Evolutionary conservation across 768 basidiomycete species (phyloP), one percentile per base, ranked within the genome.

Genomic region (Boletus insuetus): DNA sequence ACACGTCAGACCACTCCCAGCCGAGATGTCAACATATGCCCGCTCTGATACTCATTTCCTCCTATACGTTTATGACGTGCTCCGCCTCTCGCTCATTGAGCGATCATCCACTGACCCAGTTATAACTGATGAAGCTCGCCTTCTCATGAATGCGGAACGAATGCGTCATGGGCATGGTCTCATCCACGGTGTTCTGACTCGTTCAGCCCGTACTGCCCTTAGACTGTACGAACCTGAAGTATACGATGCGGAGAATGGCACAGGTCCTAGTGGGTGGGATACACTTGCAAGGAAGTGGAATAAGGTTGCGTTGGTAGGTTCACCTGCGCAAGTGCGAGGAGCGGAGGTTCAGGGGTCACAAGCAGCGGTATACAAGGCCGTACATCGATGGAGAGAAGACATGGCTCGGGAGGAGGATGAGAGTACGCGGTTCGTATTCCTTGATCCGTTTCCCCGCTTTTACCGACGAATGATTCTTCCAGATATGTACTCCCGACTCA

Each of bases 11-110:
- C 96, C 96, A 0, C 74, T 98, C 4, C 88, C 94, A 0, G 71
- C 82, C 48, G 94, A 92, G 61, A 97, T 99, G 94, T 73, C 93
- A 19, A 75, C 81, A 50, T 99, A 98, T 67, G 97, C 97, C 2
- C 87, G 94, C 29, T 91, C 93, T 2, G 97, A 99, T 70, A 99
- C 96, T 0, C 97, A 98, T 70, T 98, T 89, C 74, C 81, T 99
- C 3, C 77, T 99, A 29, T 92, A 83, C 73, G 86, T 98, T 64
- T 98, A 94, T 70, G 94, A 98, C 73, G 83, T 86, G 61, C 82
- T 98, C 6, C 89, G 94, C 13, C 89, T 91, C 65, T 87, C 88
- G 1, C 87, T 97, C 12, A 75, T 95, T n/a, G 86, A 89, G 66
- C 82, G 82, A n/a, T 73, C 71, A n/a, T 64, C 69, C 76, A 13